A percentile compares a stretch with the other conserved stretches of the same genome.
These are phyloP conservation scores for Arachis hypogaea DNA, from an alignment of 306 rosid genomes.

Conservation along the genomic window DNA sequence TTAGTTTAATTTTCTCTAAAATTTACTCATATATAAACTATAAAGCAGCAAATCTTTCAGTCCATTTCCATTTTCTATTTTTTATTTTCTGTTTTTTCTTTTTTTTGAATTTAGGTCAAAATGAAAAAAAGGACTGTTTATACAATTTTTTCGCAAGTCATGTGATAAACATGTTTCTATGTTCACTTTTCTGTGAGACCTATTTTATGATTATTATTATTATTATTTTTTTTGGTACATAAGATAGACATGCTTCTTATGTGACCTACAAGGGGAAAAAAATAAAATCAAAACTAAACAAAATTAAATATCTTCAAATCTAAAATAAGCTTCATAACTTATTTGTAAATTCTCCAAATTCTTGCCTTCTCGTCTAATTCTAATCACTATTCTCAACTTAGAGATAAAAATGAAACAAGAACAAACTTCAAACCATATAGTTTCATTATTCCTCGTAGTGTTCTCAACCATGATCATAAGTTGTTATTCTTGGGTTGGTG, in stretches of 20 bases:
- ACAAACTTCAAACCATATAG: slow-evolving; percentile 21
- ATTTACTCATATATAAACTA: too few relatives aligned
- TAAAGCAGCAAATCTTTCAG: too few relatives aligned
- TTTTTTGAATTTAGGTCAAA: not conserved
- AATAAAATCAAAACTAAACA: not conserved
- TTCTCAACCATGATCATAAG: slow-evolving; percentile 36
- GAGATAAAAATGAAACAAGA: slow-evolving; percentile 52
- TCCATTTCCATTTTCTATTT: not conserved
- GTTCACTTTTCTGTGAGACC: not conserved
- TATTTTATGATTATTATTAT: too few relatives aligned
- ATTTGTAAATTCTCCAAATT: not conserved
- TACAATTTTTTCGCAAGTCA: not conserved
- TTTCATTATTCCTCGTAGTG: slow-evolving; percentile 47
- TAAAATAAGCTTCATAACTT: not conserved
- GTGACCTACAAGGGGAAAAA: not conserved
- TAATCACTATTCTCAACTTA: slow-evolving; percentile 38
- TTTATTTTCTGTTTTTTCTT: not conserved
- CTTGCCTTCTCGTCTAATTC: slow-evolving; percentile 37
- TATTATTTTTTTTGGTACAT: too few relatives aligned
- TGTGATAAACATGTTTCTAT: not conserved
- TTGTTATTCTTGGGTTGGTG: slow-evolving; percentile 57
- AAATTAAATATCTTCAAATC: not conserved
- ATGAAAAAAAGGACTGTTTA: not conserved
- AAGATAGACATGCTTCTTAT: not conserved
- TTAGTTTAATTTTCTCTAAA: too few relatives aligned